phyloP scores from a whole-genome alignment of 495 filamentous ascomycete species.

The Schizothecium vesticola region DNA sequence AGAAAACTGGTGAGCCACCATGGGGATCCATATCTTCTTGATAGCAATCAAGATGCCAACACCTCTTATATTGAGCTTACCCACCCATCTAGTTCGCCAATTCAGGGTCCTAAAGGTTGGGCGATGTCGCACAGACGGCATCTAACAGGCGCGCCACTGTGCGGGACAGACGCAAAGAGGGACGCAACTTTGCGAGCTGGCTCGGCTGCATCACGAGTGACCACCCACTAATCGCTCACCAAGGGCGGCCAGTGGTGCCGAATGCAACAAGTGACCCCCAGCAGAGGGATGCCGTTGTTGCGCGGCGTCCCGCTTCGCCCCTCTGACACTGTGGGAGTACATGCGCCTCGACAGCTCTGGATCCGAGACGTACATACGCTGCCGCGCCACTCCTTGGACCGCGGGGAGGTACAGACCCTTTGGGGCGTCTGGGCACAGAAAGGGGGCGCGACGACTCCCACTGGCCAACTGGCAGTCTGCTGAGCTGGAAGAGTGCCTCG shows the following conservation, averaged over 20 bases:
- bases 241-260: slow-evolving; percentile 12
- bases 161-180: slow-evolving; percentile 4
- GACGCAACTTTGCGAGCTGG: slow-evolving; percentile 8
- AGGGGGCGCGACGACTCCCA: too few species aligned
- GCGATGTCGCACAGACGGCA: slow-evolving; percentile 13
- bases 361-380: neutral
- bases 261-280: slow-evolving; percentile 21
- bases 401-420: neutral
- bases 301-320: slow-evolving; percentile 14
- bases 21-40: neutral
- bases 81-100: neutral
- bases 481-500: neutral
- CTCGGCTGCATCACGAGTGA: slow-evolving; percentile 1
- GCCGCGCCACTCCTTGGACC: neutral
- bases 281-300: slow-evolving; percentile 3
- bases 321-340: slow-evolving; percentile 23
- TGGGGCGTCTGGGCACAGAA: neutral
- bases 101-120: slow-evolving; percentile 15
- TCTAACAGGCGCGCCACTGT: slow-evolving; percentile 9
- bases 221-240: slow-evolving; percentile 18
- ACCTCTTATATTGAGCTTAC: slow-evolving; percentile 8
- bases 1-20: neutral
- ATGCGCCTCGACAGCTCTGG: slow-evolving; percentile 9
- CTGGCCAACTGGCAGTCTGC: neutral
- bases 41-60: neutral